Conservation (phyloP, 1,284 basidiomycete genomes). For the Moesziomyces sp. region DNA sequence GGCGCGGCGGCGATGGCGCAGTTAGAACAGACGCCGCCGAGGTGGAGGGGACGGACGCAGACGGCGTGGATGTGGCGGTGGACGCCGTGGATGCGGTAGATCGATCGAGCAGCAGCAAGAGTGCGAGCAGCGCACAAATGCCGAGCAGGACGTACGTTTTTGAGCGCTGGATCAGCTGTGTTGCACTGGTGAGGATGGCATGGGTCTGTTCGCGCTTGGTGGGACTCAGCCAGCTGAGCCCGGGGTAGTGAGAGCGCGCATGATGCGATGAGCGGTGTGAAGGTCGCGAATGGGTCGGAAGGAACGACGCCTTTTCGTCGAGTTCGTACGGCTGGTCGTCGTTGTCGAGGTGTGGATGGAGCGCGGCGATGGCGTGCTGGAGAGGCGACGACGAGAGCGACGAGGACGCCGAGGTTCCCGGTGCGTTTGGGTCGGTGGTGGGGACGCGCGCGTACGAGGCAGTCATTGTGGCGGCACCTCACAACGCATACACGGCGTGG, state of each 20-base stretch:
- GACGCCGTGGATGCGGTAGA: not conserved
- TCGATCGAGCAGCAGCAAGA: slow-evolving; percentile 7
- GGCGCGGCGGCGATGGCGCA: not conserved
- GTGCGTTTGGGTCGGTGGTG: not conserved
- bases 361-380: not conserved
- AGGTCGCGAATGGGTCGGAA: not conserved
- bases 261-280: not conserved
- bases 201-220: not conserved
- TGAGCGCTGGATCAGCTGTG: not conserved
- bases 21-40: no score
- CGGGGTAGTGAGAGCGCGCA: not conserved
- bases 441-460: slow-evolving; percentile 2
- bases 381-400: slow-evolving; percentile 10
- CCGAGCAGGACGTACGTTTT: slow-evolving; percentile 16
- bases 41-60: not conserved
- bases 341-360: not conserved
- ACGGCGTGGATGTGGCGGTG: not conserved
- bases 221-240: not conserved
- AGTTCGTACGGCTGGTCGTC: slow-evolving; percentile 12
- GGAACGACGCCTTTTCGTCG: slow-evolving; percentile 2
- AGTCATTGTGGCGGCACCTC: not conserved
- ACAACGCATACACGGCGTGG: no score
- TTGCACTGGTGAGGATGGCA: not conserved
- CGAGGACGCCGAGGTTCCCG: slow-evolving; percentile 1
- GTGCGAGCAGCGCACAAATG: slow-evolving; percentile 12